Conservation (phyloP, 1,284 basidiomycete species). For the Marasmius oreades region DNA sequence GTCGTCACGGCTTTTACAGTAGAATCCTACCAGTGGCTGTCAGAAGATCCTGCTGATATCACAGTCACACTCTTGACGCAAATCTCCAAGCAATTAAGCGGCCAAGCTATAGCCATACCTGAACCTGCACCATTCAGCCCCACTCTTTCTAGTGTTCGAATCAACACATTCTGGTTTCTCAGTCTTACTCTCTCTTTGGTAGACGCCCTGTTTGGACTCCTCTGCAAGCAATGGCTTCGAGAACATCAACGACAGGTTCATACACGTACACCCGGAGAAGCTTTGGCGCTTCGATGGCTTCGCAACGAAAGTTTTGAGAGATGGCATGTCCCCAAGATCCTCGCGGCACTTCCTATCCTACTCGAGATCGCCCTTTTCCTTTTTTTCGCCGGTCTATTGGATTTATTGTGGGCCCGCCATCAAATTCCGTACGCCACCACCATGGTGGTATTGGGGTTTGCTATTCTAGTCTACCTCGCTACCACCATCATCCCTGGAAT, state of each 20-base stretch:
- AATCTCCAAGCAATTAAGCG: neutral
- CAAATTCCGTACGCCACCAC: neutral
- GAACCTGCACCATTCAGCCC: neutral
- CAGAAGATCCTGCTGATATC: neutral
- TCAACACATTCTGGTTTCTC: constrained; percentile 13
- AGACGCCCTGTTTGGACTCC: constrained; percentile 3
- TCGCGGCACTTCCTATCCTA: constrained; percentile 5
- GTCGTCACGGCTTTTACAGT: neutral
- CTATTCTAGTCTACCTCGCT: neutral
- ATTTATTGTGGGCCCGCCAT: constrained; percentile 5
- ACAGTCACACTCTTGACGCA: neutral
- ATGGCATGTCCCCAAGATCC: constrained; percentile 4
- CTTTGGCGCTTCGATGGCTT: constrained; percentile 6
- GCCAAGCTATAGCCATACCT: neutral
- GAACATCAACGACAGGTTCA: constrained; percentile 5
- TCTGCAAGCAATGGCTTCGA: constrained; percentile 14
- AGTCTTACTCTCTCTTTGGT: constrained; percentile 7
- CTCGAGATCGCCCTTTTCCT: constrained; percentile 7
- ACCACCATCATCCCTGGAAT: neutral
- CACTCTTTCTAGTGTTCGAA: neutral
- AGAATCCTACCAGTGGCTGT: neutral
- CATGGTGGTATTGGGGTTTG: neutral
- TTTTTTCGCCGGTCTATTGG: constrained; percentile 6
- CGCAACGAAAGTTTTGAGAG: neutral
- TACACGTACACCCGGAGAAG: neutral